Evolutionary conservation across 305 asterid species (phyloP).

Genomic region (Fraxinus latifolia): DNA sequence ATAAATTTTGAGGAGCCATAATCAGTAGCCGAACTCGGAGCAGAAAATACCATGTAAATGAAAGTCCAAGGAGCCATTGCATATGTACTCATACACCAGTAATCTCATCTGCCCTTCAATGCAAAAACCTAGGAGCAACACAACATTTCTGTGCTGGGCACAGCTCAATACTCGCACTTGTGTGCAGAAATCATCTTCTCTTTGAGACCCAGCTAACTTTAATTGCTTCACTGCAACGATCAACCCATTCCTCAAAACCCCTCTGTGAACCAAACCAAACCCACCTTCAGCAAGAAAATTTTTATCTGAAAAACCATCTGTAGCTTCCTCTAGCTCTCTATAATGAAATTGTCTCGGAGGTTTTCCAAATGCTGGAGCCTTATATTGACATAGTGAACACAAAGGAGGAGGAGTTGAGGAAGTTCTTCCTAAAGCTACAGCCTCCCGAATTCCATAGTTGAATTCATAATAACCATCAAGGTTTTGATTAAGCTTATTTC

Average conservation of each 20-base stretch:
- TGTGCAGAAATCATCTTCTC: constrained; percentile 76
- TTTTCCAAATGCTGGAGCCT: constrained; percentile 79
- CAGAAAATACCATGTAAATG: constrained; percentile 66
- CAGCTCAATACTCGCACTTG: constrained; percentile 82
- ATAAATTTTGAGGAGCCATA: neutral
- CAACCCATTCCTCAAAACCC: constrained; percentile 65
- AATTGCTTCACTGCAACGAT: constrained; percentile 66
- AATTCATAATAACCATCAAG: constrained; percentile 30
- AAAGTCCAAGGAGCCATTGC: constrained; percentile 72
- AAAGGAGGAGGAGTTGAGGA: constrained; percentile 76
- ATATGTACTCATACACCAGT: constrained; percentile 73
- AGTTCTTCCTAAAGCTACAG: constrained; percentile 57
- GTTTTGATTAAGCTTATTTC: constrained; percentile 19
- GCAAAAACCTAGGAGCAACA: constrained; percentile 75
- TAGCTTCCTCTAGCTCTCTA: constrained; percentile 70
- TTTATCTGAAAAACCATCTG: constrained; percentile 55
- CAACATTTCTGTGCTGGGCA: constrained; percentile 90
- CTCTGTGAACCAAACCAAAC: constrained; percentile 70
- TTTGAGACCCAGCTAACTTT: constrained; percentile 54
- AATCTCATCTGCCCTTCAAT: constrained; percentile 57
- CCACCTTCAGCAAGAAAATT: constrained; percentile 72
- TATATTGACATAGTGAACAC: constrained; percentile 65
- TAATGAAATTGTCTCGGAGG: constrained; percentile 69
- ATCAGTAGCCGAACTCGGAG: neutral
- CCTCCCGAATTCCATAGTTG: constrained; percentile 69